Percentiles rank a stretch among this genome's conserved stretches.
These are phyloP conservation scores for Sicyos edulis DNA, from an alignment of 306 rosid genomes.

Conservation along the genomic window DNA sequence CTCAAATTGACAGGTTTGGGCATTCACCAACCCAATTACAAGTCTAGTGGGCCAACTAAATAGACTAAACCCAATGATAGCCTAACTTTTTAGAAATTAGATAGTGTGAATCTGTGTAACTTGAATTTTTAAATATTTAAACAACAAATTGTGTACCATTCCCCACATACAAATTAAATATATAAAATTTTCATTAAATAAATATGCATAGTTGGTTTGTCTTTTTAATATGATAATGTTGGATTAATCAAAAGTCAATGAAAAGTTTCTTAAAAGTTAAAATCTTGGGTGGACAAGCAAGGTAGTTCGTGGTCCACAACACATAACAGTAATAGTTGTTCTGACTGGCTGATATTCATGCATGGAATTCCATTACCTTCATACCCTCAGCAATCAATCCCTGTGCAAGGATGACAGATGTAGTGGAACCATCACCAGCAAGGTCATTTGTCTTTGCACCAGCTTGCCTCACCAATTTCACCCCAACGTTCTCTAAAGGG, in stretches of 20 bases:
- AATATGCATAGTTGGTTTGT: background rate
- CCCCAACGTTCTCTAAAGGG: slow-evolving; percentile 87
- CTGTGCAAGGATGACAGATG: slow-evolving; percentile 81
- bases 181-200: background rate
- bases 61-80: background rate
- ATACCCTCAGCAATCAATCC: slow-evolving; percentile 87
- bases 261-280: background rate
- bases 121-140: background rate
- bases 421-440: slow-evolving; percentile 95
- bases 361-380: slow-evolving; percentile 43
- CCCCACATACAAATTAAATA: background rate
- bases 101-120: background rate
- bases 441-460: slow-evolving; percentile 88
- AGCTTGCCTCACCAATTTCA: slow-evolving; percentile 93
- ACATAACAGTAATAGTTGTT: background rate
- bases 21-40: background rate
- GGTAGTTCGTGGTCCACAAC: background rate
- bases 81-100: background rate
- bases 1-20: background rate
- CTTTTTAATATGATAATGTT: background rate
- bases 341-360: slow-evolving; percentile 3
- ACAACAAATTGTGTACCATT: background rate
- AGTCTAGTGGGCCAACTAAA: background rate
- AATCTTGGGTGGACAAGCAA: background rate
- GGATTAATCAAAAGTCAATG: background rate